Base-by-base conservation (phyloP, 2,329 filamentous ascomycete genomes). In the Alternaria postmessia region DNA sequence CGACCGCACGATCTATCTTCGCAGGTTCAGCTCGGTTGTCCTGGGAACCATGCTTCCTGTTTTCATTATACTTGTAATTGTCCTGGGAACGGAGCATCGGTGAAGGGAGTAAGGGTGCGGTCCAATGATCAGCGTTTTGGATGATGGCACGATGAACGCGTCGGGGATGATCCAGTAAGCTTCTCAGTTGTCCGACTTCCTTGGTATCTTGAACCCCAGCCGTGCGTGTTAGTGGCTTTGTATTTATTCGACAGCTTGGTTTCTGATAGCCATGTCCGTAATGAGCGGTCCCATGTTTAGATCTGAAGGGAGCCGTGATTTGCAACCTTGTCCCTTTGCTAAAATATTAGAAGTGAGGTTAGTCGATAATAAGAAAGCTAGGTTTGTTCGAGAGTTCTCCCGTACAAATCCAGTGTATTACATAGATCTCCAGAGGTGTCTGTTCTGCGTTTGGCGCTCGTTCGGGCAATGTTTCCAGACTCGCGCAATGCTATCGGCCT, bases 361-460 rank as follows among this genome's bases (percentile, higher is more conserved):
- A 49, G 46, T 36, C 7, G n/a, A 38, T 8, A 22, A 24, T 16
- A 42, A 16, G 39, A 42, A 24, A 42, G 39, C 20, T 24, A 16
- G 39, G 20, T 24, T 6, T 42, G 20, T 42, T 42, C 39, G 12
- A 24, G 11, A 24, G 20, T 42, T 20, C 20, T 42, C 38, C 0
- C 8, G 46, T 49, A 49, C 46, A 38, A 49, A 49, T 49, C 46
- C 30, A 36, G 32, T n/a, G 32, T 49, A 18, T n/a, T 20, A 16
- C 24, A 3, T 24, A 34, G 46, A 22, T 1, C 46, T 26, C 32
- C 32, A 49, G 32, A 22, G 32, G 9, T 22, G 22, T 36, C 30
- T 49, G 14, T 14, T 26, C 20, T 6, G 34, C 36, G 46, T n/a
- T 11, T 0, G 4, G 30, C 46, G 20, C 16, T 49, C 14, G 22